Conservation (phyloP, 257 asterid genomes). For the Solanum arcanum region DNA sequence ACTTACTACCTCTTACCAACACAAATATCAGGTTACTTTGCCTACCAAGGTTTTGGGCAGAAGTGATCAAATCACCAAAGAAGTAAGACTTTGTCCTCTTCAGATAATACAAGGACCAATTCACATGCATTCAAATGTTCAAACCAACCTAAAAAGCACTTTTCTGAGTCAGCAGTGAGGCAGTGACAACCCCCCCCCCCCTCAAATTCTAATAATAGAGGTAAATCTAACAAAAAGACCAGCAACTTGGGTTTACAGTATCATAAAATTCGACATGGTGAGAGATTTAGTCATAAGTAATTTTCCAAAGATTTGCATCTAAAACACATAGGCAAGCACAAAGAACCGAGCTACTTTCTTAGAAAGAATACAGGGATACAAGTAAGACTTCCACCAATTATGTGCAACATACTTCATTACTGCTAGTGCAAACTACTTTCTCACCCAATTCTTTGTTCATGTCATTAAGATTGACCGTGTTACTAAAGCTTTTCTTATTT, state of each 20-base stretch:
- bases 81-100: neutral
- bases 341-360: neutral
- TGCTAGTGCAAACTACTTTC: neutral
- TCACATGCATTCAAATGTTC: neutral
- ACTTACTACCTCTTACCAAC: neutral
- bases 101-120: neutral
- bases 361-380: neutral
- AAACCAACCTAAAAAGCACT: neutral
- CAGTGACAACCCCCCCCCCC: neutral
- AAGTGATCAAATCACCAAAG: neutral
- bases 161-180: neutral
- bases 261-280: neutral
- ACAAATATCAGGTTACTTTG: neutral
- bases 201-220: neutral
- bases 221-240: neutral
- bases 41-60: neutral
- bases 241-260: neutral
- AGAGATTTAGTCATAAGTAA: neutral
- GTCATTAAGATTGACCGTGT: neutral
- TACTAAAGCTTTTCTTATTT: neutral
- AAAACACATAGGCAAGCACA: neutral
- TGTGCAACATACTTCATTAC: neutral
- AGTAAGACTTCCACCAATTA: neutral
- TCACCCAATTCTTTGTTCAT: neutral
- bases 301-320: neutral